These are phyloP conservation scores for Podospora pseudopauciseta DNA, from an alignment of 495 filamentous ascomycete species.

Conservation along the genomic window DNA sequence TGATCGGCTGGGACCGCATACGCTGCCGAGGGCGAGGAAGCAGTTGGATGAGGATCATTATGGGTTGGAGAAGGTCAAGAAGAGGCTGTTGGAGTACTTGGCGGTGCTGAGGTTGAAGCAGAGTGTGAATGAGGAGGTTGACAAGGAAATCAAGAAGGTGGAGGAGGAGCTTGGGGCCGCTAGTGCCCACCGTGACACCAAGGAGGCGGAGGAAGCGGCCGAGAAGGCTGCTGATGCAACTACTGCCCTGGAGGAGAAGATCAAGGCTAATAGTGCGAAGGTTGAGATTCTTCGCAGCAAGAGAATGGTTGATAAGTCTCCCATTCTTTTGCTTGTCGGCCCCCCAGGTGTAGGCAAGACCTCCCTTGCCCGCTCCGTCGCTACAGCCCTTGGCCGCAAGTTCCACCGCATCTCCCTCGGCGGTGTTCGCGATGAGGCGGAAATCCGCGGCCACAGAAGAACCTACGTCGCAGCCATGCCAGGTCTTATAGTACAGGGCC, in stretches of 20 bases:
- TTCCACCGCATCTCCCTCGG: conserved; percentile 98
- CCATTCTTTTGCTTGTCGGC: conserved; percentile 89
- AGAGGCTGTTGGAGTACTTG: conserved; percentile 89
- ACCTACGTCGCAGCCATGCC: conserved; percentile 99
- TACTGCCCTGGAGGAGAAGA: conserved; percentile 34
- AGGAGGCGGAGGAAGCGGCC: conserved; percentile 16
- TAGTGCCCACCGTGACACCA: conserved; percentile 22
- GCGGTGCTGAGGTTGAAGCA: conserved; percentile 95
- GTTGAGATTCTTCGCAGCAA: conserved; percentile 67
- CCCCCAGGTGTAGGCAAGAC: conserved; percentile 98
- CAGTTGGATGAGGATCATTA: conserved; percentile 97
- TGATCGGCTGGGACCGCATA: conserved; percentile 80
- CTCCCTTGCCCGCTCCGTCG: conserved; percentile 88
- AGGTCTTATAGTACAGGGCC: conserved; percentile 85
- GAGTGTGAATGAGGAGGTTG: conserved; percentile 72
- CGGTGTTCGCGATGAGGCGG: conserved; percentile 92
- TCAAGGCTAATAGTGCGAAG: conserved; percentile 53
- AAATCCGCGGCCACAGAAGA: conserved; percentile 91
- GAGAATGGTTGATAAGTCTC: conserved; percentile 87
- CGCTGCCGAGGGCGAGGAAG: conserved; percentile 72
- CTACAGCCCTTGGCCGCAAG: conserved; percentile 84
- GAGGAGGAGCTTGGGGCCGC: conserved; percentile 54
- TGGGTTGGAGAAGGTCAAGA: conserved; percentile 95
- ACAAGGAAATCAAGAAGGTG: conserved; percentile 66
- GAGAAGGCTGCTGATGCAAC: conserved; percentile 27